Evolutionary conservation across 1,284 basidiomycete genomes (phyloP), one percentile per base, ranked within the genome.

Genomic region (Kalmanozyma brasiliensis): DNA sequence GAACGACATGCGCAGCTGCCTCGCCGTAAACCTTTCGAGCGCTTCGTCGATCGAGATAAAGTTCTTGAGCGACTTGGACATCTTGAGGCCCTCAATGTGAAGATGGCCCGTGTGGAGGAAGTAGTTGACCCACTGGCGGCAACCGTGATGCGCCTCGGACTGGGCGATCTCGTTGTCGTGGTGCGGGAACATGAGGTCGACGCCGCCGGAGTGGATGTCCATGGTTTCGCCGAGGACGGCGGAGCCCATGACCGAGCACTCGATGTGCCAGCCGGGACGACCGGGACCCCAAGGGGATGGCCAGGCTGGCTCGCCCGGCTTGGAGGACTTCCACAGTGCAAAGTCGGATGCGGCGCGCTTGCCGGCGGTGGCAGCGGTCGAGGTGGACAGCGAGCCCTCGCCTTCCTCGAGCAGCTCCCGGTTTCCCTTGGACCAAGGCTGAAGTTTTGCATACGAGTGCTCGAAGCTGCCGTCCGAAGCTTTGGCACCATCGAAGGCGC

Each of bases 81-180:
- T 99, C 84, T 99, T 99, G 65, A 97, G 85, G 17, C 96, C 96
- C 83, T 98, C 94, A 77, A 99, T 98, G 83, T 98, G 94, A 33
- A 99, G 85, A 84, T 99, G 96, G 4, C 96, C 96, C 0, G 95
- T 98, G 83, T 99, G 96, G 52, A 98, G 84, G 85, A 99, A 99
- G 83, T 98, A 99, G 83, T 97, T 98, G 77, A 98, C 93, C 96
- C 96, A 99, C 79, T 94, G 88, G 26, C 86, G 84, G 85, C 93
- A 96, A 66, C 91, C 88, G 83, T 98, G 94, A 83, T 91, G 96
- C 8, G 64, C 66, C 88, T 98, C 96, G 45, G 91, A 90, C 83
- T 99, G 96, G 6, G 96, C 96, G 77, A 98, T 88, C 85, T 99
- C 96, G 82, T 99, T 99, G 83, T 98, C 96, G 82, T 99, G 96